Percentiles rank a stretch among this genome's conserved stretches.
Evolutionary conservation across 2,329 filamentous ascomycete species (phyloP).

Genomic region (Claviceps arundinis): DNA sequence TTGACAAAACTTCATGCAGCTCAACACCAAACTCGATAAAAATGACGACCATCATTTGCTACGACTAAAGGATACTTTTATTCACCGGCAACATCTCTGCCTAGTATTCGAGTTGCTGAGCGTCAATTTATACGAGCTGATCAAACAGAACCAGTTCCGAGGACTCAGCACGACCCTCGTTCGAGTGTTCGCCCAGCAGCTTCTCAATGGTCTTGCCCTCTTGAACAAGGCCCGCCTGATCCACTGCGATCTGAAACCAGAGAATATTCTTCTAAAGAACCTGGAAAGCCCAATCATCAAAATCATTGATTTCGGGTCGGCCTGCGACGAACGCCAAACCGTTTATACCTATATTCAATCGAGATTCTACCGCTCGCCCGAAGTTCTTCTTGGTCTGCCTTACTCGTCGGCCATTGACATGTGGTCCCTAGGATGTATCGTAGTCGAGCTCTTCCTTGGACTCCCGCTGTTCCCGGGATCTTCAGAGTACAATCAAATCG

Average conservation of each 20-base stretch:
- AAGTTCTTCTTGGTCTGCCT: constrained; percentile 86
- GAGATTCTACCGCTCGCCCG: constrained; percentile 91
- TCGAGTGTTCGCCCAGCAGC: constrained; percentile 91
- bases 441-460: constrained; percentile 92
- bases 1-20: constrained; percentile 34
- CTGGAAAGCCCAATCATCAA: constrained; percentile 99
- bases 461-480: constrained; percentile 91
- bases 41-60: constrained; percentile 96
- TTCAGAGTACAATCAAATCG: constrained; percentile 97
- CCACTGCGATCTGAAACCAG: constrained; percentile 94
- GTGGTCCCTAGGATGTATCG: constrained; percentile 98
- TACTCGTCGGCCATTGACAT: constrained; percentile 99
- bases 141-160: constrained; percentile 98
- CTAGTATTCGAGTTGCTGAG: constrained; percentile 92
- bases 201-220: constrained; percentile 81
- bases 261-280: constrained; percentile 96
- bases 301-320: constrained; percentile 98
- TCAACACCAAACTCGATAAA: constrained; percentile 98
- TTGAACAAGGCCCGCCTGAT: constrained; percentile 94
- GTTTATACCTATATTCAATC: constrained; percentile 99
- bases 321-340: constrained; percentile 94
- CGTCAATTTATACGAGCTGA: constrained; percentile 95
- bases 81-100: constrained; percentile 92
- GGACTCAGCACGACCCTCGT: constrained; percentile 94
- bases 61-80: constrained; percentile 93